Percentiles rank a stretch among this genome's conserved stretches.
phyloP scores from a whole-genome alignment of 2,329 filamentous ascomycete species.

The Talaromyces albobiverticillius region DNA sequence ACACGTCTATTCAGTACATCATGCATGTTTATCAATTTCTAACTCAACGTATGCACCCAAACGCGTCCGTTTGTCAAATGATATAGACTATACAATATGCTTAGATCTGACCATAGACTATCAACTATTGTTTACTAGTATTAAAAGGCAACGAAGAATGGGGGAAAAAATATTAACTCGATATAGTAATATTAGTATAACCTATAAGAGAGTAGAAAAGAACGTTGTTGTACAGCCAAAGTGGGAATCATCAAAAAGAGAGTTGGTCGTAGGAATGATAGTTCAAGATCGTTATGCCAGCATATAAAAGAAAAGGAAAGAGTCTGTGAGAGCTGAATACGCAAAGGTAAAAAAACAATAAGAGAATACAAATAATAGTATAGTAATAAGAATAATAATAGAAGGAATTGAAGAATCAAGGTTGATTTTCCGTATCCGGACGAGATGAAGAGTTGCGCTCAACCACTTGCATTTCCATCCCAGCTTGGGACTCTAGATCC shows the following conservation, averaged over 20 bases:
- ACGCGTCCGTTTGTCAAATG: too few relatives aligned
- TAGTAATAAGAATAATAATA: slow-evolving; percentile 8
- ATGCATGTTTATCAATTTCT: too few relatives aligned
- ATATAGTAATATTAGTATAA: slow-evolving; percentile 1
- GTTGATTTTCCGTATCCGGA: slow-evolving; percentile 4
- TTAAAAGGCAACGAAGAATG: too few relatives aligned
- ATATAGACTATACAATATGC: too few relatives aligned
- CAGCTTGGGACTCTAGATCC: slow-evolving; percentile 50
- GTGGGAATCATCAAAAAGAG: slow-evolving; percentile 5
- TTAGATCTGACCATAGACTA: slow-evolving; percentile 6
- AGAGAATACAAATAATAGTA: slow-evolving; percentile 7
- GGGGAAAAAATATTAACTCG: too few relatives aligned
- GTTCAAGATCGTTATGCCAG: slow-evolving; percentile 7
- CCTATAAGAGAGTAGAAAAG: slow-evolving; percentile 7
- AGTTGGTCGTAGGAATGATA: slow-evolving; percentile 6
- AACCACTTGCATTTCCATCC: slow-evolving; percentile 72
- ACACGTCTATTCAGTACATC: too few relatives aligned
- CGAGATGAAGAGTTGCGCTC: slow-evolving; percentile 15
- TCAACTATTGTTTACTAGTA: background rate
- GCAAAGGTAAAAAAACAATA: background rate
- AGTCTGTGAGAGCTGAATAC: background rate
- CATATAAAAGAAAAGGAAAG: background rate
- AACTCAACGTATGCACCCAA: too few relatives aligned
- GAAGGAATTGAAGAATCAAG: background rate
- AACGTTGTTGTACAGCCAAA: slow-evolving; percentile 6